phyloP scores from a whole-genome alignment of 1,284 basidiomycete species.

The Marasmius tenuissimus region DNA sequence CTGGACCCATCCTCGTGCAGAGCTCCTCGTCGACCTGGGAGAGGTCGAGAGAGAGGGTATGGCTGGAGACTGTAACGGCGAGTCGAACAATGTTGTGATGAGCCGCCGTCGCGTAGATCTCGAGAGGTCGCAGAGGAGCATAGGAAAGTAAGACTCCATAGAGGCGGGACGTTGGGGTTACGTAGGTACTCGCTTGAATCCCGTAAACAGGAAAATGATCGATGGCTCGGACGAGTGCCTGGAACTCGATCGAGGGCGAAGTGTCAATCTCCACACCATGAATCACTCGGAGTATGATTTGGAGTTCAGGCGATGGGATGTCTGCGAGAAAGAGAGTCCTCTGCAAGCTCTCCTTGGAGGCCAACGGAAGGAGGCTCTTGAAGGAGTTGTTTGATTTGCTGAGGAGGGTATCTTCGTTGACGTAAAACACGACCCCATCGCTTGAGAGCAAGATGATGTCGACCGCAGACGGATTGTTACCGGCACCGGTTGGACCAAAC shows the following conservation, averaged over 20 bases:
- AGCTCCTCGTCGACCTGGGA: neutral
- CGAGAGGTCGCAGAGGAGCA: neutral
- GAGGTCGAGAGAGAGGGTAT: neutral
- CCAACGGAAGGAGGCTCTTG: neutral
- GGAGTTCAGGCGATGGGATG: neutral
- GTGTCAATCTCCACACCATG: neutral
- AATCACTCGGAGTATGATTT: neutral
- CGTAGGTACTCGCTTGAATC: neutral
- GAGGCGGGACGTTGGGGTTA: neutral
- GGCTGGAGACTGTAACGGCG: neutral
- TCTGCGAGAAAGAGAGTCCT: neutral
- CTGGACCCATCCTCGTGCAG: neutral
- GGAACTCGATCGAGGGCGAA: neutral
- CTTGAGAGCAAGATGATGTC: constrained; percentile 1
- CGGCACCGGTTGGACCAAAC: too few relatives aligned
- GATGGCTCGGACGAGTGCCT: neutral
- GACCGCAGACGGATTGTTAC: neutral
- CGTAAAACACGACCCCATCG: constrained; percentile 1
- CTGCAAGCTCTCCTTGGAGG: neutral
- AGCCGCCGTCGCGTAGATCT: neutral
- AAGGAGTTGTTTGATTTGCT: neutral
- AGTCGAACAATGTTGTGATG: neutral
- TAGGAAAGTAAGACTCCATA: neutral
- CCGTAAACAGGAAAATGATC: neutral
- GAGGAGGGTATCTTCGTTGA: constrained; percentile 1